Percentiles rank a stretch among this genome's conserved stretches.
Evolutionary conservation across 805 yeast species (phyloP).

Genomic region (Alloascoidea africana): DNA sequence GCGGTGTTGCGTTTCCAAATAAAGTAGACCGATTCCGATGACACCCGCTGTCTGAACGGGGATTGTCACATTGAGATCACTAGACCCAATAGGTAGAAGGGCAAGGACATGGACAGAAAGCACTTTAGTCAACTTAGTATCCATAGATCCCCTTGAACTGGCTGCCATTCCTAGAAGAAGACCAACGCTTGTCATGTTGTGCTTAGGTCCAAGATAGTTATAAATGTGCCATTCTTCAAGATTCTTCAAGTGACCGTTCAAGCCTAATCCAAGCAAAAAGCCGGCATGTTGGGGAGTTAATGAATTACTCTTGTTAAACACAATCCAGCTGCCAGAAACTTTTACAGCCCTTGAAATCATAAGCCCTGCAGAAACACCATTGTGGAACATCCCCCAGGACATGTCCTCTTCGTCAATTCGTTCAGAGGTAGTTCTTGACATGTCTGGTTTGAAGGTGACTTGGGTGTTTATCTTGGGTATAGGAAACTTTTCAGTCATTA

Average conservation of each 20-base stretch:
- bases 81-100: slow-evolving; percentile 78
- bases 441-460: slow-evolving; percentile 48
- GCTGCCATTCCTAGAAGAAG: slow-evolving; percentile 87
- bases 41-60: slow-evolving; percentile 86
- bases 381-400: slow-evolving; percentile 84
- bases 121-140: slow-evolving; percentile 76
- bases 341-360: slow-evolving; percentile 52
- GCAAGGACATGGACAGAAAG: slow-evolving; percentile 90
- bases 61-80: slow-evolving; percentile 69
- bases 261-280: slow-evolving; percentile 78
- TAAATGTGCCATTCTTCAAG: slow-evolving; percentile 95
- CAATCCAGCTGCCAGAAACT: slow-evolving; percentile 78
- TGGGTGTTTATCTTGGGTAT: slow-evolving; percentile 63
- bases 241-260: slow-evolving; percentile 72
- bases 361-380: slow-evolving; percentile 81
- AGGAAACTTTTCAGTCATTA: slow-evolving; percentile 74
- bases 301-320: slow-evolving; percentile 44
- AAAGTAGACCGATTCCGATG: slow-evolving; percentile 78
- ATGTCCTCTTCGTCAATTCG: slow-evolving; percentile 35
- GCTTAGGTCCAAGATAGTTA: slow-evolving; percentile 83
- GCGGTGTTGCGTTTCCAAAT: slow-evolving; percentile 63
- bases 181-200: slow-evolving; percentile 73
- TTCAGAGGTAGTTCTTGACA: slow-evolving; percentile 46
- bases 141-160: slow-evolving; percentile 69
- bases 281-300: slow-evolving; percentile 86